Percentiles rank a stretch among this genome's conserved stretches.
Conservation (phyloP, 305 asterid genomes). For the Solanum hybrid region DNA sequence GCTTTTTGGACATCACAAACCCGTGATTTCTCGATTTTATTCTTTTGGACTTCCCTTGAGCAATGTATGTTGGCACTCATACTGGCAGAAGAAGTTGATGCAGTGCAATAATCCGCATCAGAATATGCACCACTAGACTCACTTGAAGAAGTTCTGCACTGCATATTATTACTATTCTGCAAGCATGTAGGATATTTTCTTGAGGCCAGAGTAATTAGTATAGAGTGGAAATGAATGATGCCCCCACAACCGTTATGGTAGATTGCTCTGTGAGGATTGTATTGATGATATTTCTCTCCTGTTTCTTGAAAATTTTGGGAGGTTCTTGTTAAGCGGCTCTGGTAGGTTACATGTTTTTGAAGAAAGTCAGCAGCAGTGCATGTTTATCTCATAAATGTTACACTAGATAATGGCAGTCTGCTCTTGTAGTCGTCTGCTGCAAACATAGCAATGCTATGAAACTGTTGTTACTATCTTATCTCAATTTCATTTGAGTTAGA, state of each 20-base stretch:
- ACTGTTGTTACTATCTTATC: not conserved
- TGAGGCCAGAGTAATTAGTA: not conserved
- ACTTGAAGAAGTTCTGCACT: not conserved
- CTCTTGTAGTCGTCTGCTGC: not conserved
- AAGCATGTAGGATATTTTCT: not conserved
- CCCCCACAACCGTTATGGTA: not conserved
- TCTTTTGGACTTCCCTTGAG: not conserved
- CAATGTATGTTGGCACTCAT: not conserved
- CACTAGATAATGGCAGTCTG: not conserved
- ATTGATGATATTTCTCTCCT: not conserved
- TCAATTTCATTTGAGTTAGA: not conserved
- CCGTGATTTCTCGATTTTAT: not conserved
- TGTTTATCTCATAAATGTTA: not conserved
- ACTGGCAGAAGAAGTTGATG: not conserved
- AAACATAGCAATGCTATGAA: not conserved
- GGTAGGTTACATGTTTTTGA: not conserved
- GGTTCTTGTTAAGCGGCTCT: not conserved
- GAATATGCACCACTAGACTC: not conserved
- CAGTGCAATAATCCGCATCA: not conserved
- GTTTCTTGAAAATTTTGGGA: not conserved
- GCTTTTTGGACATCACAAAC: not conserved
- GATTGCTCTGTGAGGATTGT: not conserved
- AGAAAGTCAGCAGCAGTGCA: not conserved
- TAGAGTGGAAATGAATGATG: not conserved
- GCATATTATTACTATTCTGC: not conserved